Base-by-base conservation (phyloP, 2,329 filamentous ascomycete species). In the Clonostachys rhizophaga region DNA sequence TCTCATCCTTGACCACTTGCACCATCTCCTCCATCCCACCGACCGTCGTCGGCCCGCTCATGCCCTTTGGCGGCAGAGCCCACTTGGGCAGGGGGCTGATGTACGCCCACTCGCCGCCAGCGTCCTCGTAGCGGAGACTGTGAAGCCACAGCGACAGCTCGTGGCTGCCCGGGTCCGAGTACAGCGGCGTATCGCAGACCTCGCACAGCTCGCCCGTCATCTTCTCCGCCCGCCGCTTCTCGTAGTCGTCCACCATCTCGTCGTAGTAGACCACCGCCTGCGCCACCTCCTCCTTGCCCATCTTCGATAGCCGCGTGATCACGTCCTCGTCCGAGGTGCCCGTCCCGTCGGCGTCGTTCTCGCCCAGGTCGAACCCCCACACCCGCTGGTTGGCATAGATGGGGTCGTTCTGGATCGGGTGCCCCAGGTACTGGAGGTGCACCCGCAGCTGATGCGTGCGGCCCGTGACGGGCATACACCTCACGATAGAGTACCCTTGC, bases 331-430 rank as follows among this genome's bases (percentile, higher is more conserved):
- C 94, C 40, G 86, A 83, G 48, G 90, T 86, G 24, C 79, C 78
- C 17, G 76, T 75, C 4, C 79, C 83, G 44, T 92, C 86, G 13
- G 75, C 70, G 51, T 86, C 82, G 47, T 78, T 72, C 46, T 68
- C 79, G 14, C 89, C 94, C 1, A 99, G 80, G 10, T 85, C 78
- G 1, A 85, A 74, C 0, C 94, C 94, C 75, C 95, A 99, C 11
- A 99, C 94, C 48, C 84, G 84, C 61, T 89, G 84, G 62, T 99
- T 99, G 58, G 89, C 91, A 65, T 99, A 99, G 57, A 99, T 97
- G 8, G 94, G 94, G 61, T 99, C 94, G 64, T 99, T 99, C 53
- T 90, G 85, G 56, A 99, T 97, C 2, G 94, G 94, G 61, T 97
- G 88, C 2, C 94, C 94, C 5, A 99, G 74, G 64, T 89, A 95